Conservation (phyloP, 805 yeast genomes). For the Gaillardinia entomophila region DNA sequence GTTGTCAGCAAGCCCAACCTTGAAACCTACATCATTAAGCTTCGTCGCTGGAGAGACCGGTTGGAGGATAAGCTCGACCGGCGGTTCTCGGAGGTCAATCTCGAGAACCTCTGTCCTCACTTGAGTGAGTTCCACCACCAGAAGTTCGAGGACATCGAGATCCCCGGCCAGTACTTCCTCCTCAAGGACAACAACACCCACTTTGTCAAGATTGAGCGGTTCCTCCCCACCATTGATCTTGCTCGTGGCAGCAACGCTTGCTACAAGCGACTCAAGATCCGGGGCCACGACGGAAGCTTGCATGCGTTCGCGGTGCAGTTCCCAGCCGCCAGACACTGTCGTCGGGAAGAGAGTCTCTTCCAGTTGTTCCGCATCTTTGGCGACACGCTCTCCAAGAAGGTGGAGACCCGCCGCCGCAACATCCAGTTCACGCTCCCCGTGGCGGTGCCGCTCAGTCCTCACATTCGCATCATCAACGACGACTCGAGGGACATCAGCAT, state of each 20-base stretch:
- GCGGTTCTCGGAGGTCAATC: constrained; percentile 68
- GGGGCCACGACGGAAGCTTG: constrained; percentile 89
- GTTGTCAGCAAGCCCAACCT: constrained; percentile 82
- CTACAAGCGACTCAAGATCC: constrained; percentile 78
- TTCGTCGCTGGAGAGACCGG: constrained; percentile 89
- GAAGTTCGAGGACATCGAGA: constrained; percentile 94
- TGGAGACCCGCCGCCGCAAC: constrained; percentile 82
- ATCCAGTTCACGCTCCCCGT: constrained; percentile 82
- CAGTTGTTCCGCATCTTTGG: constrained; percentile 88
- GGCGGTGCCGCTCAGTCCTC: constrained; percentile 93
- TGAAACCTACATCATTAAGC: constrained; percentile 75
- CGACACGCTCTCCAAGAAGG: constrained; percentile 70
- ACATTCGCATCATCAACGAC: constrained; percentile 82
- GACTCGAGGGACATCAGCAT: constrained; percentile 70
- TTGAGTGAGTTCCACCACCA: constrained; percentile 96
- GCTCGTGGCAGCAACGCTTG: constrained; percentile 89
- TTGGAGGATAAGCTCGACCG: constrained; percentile 89
- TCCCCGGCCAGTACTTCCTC: constrained; percentile 92
- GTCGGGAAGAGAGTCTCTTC: constrained; percentile 92
- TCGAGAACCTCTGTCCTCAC: constrained; percentile 92
- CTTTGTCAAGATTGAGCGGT: constrained; percentile 88
- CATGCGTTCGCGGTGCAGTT: constrained; percentile 95
- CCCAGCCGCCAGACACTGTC: constrained; percentile 95
- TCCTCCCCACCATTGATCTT: constrained; percentile 81
- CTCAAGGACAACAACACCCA: constrained; percentile 86